These are phyloP conservation scores for Lizanozyma gosingica DNA, from an alignment of 1,139 yeast species.

Conservation along the genomic window DNA sequence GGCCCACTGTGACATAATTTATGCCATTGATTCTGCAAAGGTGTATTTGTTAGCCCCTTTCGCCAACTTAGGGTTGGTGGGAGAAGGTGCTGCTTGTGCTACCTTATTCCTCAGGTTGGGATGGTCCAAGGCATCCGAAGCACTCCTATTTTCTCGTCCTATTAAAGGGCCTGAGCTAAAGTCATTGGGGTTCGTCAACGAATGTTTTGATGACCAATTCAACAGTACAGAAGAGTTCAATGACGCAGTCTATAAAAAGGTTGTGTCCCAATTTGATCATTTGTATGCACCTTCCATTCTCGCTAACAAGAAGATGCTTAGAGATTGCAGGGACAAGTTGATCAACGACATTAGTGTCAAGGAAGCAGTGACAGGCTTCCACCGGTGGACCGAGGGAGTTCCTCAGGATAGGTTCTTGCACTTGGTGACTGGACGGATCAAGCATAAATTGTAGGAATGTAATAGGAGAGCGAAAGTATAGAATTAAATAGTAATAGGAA, in stretches of 20 bases:
- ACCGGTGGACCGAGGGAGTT: conserved; percentile 62
- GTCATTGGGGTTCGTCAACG: conserved; percentile 54
- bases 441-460: conserved; percentile 54
- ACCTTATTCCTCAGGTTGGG: conserved; percentile 68
- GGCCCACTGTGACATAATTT: conserved; percentile 67
- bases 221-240: conserved; percentile 50
- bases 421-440: conserved; percentile 45
- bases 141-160: conserved; percentile 61
- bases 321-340: conserved; percentile 36
- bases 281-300: conserved; percentile 55
- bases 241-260: conserved; percentile 35
- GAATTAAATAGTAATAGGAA: too few species aligned
- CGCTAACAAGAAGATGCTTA: conserved; percentile 53
- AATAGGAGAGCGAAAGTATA: too few species aligned
- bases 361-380: conserved; percentile 63
- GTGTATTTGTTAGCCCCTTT: conserved; percentile 68
- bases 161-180: conserved; percentile 52
- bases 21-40: conserved; percentile 50
- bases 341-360: conserved; percentile 42
- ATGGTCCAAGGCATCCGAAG: conserved; percentile 65
- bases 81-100: conserved; percentile 74
- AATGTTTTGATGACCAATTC: conserved; percentile 32
- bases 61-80: conserved; percentile 73
- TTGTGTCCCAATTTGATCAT: conserved; percentile 35
- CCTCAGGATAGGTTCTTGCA: conserved; percentile 64